Evolutionary conservation across 805 yeast genomes (phyloP), one percentile per base, ranked within the genome.

Genomic region (Spathaspora hagerdaliae): DNA sequence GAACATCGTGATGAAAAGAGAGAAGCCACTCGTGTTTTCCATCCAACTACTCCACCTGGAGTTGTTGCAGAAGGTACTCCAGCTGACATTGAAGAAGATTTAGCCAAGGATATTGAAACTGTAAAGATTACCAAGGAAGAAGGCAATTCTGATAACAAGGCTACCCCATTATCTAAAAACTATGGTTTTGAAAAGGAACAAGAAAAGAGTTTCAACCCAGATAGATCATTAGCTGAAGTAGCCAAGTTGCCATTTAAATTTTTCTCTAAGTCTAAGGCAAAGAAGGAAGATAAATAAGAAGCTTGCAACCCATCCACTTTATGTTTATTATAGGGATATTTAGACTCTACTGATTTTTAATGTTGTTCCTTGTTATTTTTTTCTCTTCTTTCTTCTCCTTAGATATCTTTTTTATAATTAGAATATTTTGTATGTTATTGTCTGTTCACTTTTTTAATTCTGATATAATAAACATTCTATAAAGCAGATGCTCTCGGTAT

Each of bases 11-110:
- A 50, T 9, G 55, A 51, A 5, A 43, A 45, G 7, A 47, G 48
- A 12, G 51, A 45, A 14, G 58, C 69, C 13, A 58, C 65, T 11
- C 51, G 69, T 42, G 59, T 56, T 10, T 64, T 64, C 47, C 43
- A 56, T 27, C 34, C 46, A 5, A 33, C 42, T 6, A 27, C 46
- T 32, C 36, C 44, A 7, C 31, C 45, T 1, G 45, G 31, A 10
- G 42, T 34, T 8, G 45, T 38, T 41, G 41, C 29, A n/a, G 44
- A 43, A 15, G 38, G 35, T 9, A n/a, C 29, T 14, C n/a, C 38
- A 34, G 33, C 35, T 24, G 44, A 34, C 19, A 10, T 47, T 26
- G 44, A 42, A 36, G 44, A 43, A 31, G 44, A 47, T 19, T 46
- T 46, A 24, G 27, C 32, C 9, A 36, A 47, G 31, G 42, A 40